Evolutionary conservation across 2,329 filamentous ascomycete genomes (phyloP), one percentile per base, ranked within the genome.

Genomic region (Penicillium thymicola): DNA sequence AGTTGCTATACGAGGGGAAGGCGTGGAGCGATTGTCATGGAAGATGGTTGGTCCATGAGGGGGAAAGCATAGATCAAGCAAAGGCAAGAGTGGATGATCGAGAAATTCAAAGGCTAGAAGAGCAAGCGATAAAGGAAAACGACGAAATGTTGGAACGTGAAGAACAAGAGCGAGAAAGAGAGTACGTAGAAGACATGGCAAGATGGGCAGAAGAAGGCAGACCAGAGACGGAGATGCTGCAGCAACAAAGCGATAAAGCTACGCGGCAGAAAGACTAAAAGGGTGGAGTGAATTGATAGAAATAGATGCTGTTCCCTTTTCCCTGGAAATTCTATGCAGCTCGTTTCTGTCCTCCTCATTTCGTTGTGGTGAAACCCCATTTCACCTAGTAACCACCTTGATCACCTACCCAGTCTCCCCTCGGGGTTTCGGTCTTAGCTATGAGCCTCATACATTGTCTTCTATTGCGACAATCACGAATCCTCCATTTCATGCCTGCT

Each of bases 91-190:
- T 18, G 16, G 16, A 43, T 7, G 41, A 43, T 3, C 14, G 8
- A 28, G 41, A 28, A 16, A 3, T 3, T n/a, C 3, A 28, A 16
- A 43, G 23, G 25, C 41, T 43, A 13, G 28, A 4, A 2, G 41
- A 18, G 41, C 9, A 43, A 43, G 41, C 41, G 16, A 6, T 2
- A 18, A 28, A 28, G 10, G 16, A 43, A 4, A 4, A 18, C 0
- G 1, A 28, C 2, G 25, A 6, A 28, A 4, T 4, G 5, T 5
- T 10, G 25, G 9, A 18, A 11, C 16, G 4, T n/a, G 4, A 11
- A 0, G 2, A n/a, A 6, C 5, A 27, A 10, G 9, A 4, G 14
- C 1, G 2, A 4, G 41, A 8, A 0, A 43, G 9, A n/a, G 2
- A 16, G 25, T 2, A 5, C 14, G 25, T 8, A 1, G 41, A 43